Evolutionary conservation across 1,284 basidiomycete species (phyloP).

Genomic region (Cryptococcus hybrid): DNA sequence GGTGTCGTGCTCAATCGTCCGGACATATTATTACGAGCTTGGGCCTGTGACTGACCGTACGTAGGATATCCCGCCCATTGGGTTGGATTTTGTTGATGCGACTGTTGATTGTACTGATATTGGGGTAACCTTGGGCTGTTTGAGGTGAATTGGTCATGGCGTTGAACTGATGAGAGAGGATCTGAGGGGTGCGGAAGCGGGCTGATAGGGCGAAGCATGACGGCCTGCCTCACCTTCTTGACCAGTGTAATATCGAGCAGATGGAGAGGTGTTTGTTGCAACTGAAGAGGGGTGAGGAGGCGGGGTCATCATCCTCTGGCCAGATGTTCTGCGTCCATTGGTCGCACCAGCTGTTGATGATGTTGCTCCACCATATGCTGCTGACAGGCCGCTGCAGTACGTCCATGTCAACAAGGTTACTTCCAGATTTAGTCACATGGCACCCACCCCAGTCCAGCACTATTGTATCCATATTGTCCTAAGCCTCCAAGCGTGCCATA

Average conservation of each 20-base stretch:
- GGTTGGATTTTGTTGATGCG: not conserved
- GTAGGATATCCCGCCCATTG: too few relatives aligned
- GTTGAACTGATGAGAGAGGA: constrained; percentile 17
- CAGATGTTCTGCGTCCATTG: constrained; percentile 24
- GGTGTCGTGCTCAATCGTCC: not conserved
- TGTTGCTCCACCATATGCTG: constrained; percentile 17
- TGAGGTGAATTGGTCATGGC: constrained; percentile 13
- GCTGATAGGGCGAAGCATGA: constrained; percentile 22
- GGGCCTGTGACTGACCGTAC: too few relatives aligned
- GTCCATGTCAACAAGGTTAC: not conserved
- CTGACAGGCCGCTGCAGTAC: not conserved
- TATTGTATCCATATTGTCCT: not conserved
- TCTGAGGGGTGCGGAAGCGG: constrained; percentile 32
- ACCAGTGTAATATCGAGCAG: constrained; percentile 19
- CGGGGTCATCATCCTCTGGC: constrained; percentile 21
- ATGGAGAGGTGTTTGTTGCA: constrained; percentile 25
- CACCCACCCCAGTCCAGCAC: constrained; percentile 27
- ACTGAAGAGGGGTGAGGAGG: constrained; percentile 17
- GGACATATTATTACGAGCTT: not conserved
- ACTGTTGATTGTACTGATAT: constrained; percentile 17
- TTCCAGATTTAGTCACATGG: not conserved
- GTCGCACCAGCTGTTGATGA: constrained; percentile 25
- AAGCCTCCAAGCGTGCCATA: not conserved
- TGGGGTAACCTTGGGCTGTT: constrained; percentile 26
- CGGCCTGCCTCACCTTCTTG: not conserved